A percentile compares a stretch with the other conserved stretches of the same genome.
Evolutionary conservation across 2,329 filamentous ascomycete genomes (phyloP).

Genomic region (Pestalotiopsis sp.): DNA sequence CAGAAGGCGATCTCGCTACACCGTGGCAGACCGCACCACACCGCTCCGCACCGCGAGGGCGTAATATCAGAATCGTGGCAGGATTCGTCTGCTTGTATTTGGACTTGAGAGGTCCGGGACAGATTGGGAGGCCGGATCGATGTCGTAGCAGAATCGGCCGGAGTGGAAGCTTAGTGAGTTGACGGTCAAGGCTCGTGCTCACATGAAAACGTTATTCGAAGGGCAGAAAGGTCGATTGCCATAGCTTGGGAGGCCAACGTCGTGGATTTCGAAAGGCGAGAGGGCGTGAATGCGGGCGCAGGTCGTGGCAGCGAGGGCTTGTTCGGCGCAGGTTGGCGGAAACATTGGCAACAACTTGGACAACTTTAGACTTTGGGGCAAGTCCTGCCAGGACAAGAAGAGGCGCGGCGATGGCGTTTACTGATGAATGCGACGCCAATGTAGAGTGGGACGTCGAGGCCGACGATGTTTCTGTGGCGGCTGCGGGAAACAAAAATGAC

Average conservation of each 20-base stretch:
- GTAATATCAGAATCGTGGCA: not conserved
- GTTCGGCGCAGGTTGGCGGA: constrained; percentile 24
- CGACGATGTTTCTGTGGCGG: constrained; percentile 13
- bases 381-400: not conserved
- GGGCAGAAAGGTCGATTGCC: constrained; percentile 29
- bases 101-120: not conserved
- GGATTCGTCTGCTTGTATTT: not conserved
- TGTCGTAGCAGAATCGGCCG: not conserved
- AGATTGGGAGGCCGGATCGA: constrained; percentile 12
- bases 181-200: constrained; percentile 30
- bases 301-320: constrained; percentile 24
- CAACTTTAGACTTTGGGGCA: constrained; percentile 15
- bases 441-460: constrained; percentile 8
- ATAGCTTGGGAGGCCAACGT: constrained; percentile 27
- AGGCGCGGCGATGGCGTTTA: not conserved
- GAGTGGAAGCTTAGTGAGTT: constrained; percentile 21
- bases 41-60: not conserved
- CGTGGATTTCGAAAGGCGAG: constrained; percentile 9
- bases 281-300: constrained; percentile 21
- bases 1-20: not conserved
- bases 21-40: not conserved
- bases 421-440: constrained; percentile 8
- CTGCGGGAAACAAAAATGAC: constrained; percentile 4
- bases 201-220: constrained; percentile 30
- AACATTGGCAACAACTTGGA: constrained; percentile 29